Conservation (phyloP, 1,139 yeast genomes). For the Diutina scorzettiae region DNA sequence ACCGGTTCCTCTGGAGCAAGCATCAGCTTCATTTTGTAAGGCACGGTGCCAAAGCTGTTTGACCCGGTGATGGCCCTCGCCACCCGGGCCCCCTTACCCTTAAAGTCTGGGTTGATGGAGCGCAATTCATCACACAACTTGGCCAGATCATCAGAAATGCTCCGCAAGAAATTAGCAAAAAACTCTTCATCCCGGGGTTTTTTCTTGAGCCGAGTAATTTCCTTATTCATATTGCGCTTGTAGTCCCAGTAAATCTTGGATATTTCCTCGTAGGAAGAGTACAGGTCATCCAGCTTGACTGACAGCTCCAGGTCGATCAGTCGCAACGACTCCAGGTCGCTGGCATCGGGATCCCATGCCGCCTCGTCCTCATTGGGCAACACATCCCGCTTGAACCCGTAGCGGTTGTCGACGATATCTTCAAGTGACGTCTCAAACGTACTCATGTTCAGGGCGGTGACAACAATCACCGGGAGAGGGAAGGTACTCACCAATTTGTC, state of each 20-base stretch:
- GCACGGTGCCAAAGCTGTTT: slow-evolving; percentile 25
- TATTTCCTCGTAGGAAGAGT: slow-evolving; percentile 31
- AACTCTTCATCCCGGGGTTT: slow-evolving; percentile 18
- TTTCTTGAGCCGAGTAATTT: slow-evolving; percentile 12
- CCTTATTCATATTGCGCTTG: slow-evolving; percentile 14
- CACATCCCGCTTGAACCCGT: not conserved
- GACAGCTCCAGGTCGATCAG: slow-evolving; percentile 13
- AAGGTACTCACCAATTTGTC: slow-evolving; percentile 52
- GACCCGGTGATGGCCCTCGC: slow-evolving; percentile 38
- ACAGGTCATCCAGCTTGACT: slow-evolving; percentile 19
- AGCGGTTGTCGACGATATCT: slow-evolving; percentile 3
- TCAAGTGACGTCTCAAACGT: slow-evolving; percentile 16
- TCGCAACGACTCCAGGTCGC: slow-evolving; percentile 13
- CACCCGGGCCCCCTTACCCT: slow-evolving; percentile 32
- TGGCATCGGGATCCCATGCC: slow-evolving; percentile 8
- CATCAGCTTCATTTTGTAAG: slow-evolving; percentile 32
- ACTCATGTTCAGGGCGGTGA: slow-evolving; percentile 54
- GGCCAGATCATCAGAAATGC: slow-evolving; percentile 29
- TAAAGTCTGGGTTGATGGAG: slow-evolving; percentile 28
- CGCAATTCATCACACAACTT: slow-evolving; percentile 26
- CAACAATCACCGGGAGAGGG: slow-evolving; percentile 59
- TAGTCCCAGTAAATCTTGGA: slow-evolving; percentile 21
- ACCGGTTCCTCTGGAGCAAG: slow-evolving; percentile 17
- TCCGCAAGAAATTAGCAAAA: slow-evolving; percentile 20
- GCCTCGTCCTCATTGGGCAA: not conserved